Conservation (phyloP, 257 asterid genomes). For the Ocimum tenuiflorum region DNA sequence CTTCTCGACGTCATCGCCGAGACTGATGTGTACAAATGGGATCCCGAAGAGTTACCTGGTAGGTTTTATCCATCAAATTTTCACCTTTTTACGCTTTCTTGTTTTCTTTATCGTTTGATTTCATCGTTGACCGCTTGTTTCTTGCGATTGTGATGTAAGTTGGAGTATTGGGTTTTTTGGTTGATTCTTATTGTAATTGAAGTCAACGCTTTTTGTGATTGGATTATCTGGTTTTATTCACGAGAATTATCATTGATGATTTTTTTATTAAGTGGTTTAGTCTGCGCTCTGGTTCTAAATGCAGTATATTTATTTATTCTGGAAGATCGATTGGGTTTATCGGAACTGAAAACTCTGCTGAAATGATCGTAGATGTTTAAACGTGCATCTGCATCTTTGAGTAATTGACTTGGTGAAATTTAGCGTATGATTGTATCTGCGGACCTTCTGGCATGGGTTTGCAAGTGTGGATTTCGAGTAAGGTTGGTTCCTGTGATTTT, state of each 20-base stretch:
- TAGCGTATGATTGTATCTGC: background rate
- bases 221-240: background rate
- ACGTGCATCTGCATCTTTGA: no score
- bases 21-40: constrained; percentile 82
- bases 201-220: constrained; percentile 11
- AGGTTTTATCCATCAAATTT: background rate
- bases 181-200: background rate
- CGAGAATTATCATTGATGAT: background rate
- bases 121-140: constrained; percentile 9
- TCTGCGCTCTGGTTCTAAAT: no score
- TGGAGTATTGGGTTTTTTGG: constrained; percentile 6
- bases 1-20: constrained; percentile 54
- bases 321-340: background rate
- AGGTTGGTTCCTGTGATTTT: no score
- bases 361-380: no score
- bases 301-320: background rate
- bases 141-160: background rate
- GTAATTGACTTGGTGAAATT: no score
- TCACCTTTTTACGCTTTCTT: no score
- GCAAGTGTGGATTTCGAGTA: no score
- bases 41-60: constrained; percentile 89
- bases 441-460: background rate
- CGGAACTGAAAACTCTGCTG: background rate
- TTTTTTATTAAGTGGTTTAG: background rate
- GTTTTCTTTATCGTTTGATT: background rate